These are phyloP conservation scores for Nicotiana benthamiana DNA, from an alignment of 257 asterid species.

Conservation along the genomic window DNA sequence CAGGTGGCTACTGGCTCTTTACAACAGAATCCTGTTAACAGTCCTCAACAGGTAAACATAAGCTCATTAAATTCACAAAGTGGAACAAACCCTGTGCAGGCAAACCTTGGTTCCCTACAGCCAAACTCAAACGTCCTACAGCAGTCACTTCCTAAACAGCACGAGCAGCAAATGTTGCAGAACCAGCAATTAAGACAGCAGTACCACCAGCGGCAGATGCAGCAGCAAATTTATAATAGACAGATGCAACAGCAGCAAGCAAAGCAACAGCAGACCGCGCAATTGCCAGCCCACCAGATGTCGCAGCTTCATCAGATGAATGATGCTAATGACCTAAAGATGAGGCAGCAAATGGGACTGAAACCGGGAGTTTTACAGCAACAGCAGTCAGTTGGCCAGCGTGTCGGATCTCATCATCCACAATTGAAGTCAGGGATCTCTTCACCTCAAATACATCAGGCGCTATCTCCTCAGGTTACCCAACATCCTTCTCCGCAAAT, in stretches of 20 bases:
- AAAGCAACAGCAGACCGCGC: conserved; percentile 44
- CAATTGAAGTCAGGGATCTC: conserved; percentile 64
- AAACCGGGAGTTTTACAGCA: conserved; percentile 66
- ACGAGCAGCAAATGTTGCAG: conserved; percentile 15
- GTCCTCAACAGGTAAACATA: conserved; percentile 61
- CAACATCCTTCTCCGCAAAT: conserved; percentile 85
- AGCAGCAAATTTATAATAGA: conserved; percentile 45
- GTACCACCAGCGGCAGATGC: conserved; percentile 38
- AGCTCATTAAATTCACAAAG: conserved; percentile 56
- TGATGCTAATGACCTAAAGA: conserved; percentile 68
- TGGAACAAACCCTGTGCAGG: conserved; percentile 47
- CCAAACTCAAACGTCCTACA: conserved; percentile 19
- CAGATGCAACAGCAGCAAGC: conserved; percentile 68
- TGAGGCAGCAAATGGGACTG: conserved; percentile 72
- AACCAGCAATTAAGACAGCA: conserved; percentile 15
- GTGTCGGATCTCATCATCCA: conserved; percentile 59
- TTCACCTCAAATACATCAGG: conserved; percentile 75
- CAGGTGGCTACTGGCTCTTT: conserved; percentile 62
- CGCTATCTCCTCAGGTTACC: conserved; percentile 66
- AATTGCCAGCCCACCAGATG: conserved; percentile 53
- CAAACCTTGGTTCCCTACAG: conserved; percentile 61
- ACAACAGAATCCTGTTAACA: conserved; percentile 73
- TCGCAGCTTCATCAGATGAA: conserved; percentile 60
- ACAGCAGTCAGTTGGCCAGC: conserved; percentile 58
- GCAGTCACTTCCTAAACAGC: conserved; percentile 9